Percentiles rank a stretch among this genome's conserved stretches.
Conservation (phyloP, 2,329 filamentous ascomycete genomes). For the Talaromyces marneffei region DNA sequence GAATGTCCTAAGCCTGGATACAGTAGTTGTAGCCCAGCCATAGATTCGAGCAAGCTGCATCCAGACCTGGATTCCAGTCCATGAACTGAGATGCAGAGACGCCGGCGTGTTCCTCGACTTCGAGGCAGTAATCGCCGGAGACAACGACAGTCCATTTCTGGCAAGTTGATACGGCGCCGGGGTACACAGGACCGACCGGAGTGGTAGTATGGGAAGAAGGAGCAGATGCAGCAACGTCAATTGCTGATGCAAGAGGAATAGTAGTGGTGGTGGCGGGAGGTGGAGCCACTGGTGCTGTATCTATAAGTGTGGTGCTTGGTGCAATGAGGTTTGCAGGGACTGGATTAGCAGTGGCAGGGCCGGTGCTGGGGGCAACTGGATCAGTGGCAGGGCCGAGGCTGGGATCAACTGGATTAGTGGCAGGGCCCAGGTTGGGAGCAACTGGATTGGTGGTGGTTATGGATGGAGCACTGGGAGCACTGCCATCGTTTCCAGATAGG, state of each 20-base stretch:
- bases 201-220: neutral
- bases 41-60: conserved; percentile 10
- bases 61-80: conserved; percentile 12
- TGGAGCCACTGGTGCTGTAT: neutral
- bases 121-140: conserved; percentile 14
- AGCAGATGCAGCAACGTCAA: neutral
- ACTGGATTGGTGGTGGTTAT: neutral
- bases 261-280: neutral
- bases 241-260: neutral
- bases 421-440: conserved; percentile 2
- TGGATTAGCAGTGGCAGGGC: conserved; percentile 1
- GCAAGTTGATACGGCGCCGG: conserved; percentile 7
- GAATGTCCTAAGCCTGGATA: conserved; percentile 7
- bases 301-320: neutral
- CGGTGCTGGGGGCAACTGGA: neutral
- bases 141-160: conserved; percentile 11
- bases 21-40: conserved; percentile 14
- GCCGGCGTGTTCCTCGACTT: conserved; percentile 9
- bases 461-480: neutral
- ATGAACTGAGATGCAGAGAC: conserved; percentile 11
- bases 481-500: neutral
- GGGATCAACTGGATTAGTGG: neutral
- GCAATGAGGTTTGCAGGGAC: neutral
- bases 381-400: conserved; percentile 2
- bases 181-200: conserved; percentile 6